Percentiles rank a stretch among this genome's conserved stretches.
Evolutionary conservation across 2,329 filamentous ascomycete species (phyloP).

Genomic region (Clarireedia monteithiana): DNA sequence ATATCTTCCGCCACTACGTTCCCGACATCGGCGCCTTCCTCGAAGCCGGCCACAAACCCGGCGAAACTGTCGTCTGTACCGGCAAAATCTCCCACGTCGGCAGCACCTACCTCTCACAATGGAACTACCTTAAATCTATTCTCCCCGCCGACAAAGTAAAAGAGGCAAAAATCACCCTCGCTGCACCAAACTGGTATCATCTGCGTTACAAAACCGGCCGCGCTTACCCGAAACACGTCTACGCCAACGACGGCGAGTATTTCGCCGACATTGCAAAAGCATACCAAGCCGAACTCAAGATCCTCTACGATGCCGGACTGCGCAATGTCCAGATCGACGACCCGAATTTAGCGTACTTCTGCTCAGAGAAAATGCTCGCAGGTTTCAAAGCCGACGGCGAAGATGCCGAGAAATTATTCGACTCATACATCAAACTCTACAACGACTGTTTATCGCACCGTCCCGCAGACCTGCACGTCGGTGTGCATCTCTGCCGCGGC

Average conservation of each 20-base stretch:
- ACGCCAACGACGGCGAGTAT: constrained; percentile 43
- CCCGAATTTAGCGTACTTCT: constrained; percentile 61
- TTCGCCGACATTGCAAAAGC: constrained; percentile 46
- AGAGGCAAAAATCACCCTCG: constrained; percentile 61
- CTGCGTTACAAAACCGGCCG: constrained; percentile 48
- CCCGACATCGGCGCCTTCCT: constrained; percentile 36
- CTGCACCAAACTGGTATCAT: constrained; percentile 63
- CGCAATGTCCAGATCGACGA: constrained; percentile 49
- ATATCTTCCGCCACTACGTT: constrained; percentile 33
- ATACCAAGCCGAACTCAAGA: constrained; percentile 43
- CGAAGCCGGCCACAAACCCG: constrained; percentile 37
- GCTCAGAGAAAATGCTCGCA: constrained; percentile 61
- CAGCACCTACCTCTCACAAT: constrained; percentile 45
- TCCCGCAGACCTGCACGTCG: constrained; percentile 64
- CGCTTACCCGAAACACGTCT: constrained; percentile 43
- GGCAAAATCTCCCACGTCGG: constrained; percentile 40
- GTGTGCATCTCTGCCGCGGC: constrained; percentile 65
- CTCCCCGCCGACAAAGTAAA: constrained; percentile 54
- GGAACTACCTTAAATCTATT: constrained; percentile 49
- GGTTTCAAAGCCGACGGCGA: constrained; percentile 61
- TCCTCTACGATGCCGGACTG: constrained; percentile 44
- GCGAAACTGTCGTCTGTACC: constrained; percentile 38
- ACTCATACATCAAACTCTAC: constrained; percentile 70
- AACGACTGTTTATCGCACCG: constrained; percentile 60
- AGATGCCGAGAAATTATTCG: constrained; percentile 64